Evolutionary conservation across 805 yeast genomes (phyloP), one percentile per base, ranked within the genome.

Genomic region (Brettanomyces anomalus): DNA sequence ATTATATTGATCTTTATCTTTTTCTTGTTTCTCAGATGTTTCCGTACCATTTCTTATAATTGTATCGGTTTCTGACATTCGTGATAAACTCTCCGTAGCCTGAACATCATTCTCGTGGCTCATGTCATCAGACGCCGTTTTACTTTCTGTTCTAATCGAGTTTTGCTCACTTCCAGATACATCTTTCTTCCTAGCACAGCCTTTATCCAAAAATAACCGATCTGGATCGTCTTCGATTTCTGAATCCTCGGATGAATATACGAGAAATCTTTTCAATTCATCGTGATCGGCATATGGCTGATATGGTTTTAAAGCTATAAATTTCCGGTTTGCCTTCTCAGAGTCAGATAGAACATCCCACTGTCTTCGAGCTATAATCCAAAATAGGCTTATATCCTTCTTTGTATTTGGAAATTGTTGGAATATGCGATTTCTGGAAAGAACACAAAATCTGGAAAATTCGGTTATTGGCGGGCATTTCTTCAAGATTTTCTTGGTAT

Each of bases 391-490:
- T 28, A 61, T 44, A 15, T 54, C 48, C 8, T 47, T 40, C 8
- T 48, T 37, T 4, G 63, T 53, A 18, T 48, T 46, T 5, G 54
- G 57, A 19, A 34, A 49, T 3, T 43, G 21, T 2, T 42, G 24
- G 40, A 52, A 53, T 3, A 60, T 48, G 17, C 36, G 35, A 13
- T 50, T 46, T 33, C 49, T 47, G 4, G 49, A 38, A 5, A 47
- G 36, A 3, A 57, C 30, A 36, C 61, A 60, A 42, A 55, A 61
- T 18, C 55, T 43, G 8, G 57, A 61, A 44, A 59, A 56, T 30
- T 57, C 60, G 11, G 62, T 55, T 5, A 52, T 36, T 10, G 57
- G 60, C 19, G 49, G 46, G 6, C 56, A 49, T 13, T 46, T 50
- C 13, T 50, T 47, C 17, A 61, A 42, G 21, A 61, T 44, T 19